Base-by-base conservation (phyloP, 352 stramenopile species). In the Phytophthora sp. region DNA sequence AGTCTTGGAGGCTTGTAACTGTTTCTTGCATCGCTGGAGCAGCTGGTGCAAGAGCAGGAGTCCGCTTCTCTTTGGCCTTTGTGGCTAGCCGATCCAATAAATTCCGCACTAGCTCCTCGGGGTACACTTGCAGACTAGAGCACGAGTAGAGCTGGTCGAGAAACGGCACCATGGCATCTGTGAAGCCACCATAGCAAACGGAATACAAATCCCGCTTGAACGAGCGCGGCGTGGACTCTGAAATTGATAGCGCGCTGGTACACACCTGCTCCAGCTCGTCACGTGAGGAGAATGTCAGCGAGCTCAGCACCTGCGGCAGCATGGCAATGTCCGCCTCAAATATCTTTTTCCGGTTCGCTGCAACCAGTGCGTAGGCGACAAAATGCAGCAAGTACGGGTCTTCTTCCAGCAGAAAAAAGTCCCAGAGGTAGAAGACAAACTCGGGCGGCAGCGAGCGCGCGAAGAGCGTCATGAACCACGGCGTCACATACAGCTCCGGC, bases 381-480 rank as follows among this genome's bases (percentile, higher is more conserved):
- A 96, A 97, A 52, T 97, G 91, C 31, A 96, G 74, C 50, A 97
- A 54, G 42, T 90, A 94, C 55, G 89, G 89, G 34, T 97, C 87
- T 66, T 94, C 82, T 39, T 97, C 74, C 13, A 97, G 70, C 6
- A 98, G 50, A 39, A 97, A 97, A 63, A 95, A 94, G 57, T 98
- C 92, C 92, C 92, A 98, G 1, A 98, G 69, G 59, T 77, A 68
- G 49, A 95, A 94, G 12, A 96, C 72, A 18, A 93, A 68, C 2
- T 91, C 76, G 0, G 79, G 80, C 21, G 79, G 66, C 27, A 97
- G 59, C 9, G 82, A 95, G 20, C 89, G 76, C 21, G 93, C 88
- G 74, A 98, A 97, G 3, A 98, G 76, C 63, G 93, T 98, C 78
- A 98, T 96, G 66, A 98, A 97, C 92, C 92, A 98, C 17, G 92